Evolutionary conservation across 305 asterid genomes (phyloP), one percentile per base, ranked within the genome.

Genomic region (Andrographis paniculata): DNA sequence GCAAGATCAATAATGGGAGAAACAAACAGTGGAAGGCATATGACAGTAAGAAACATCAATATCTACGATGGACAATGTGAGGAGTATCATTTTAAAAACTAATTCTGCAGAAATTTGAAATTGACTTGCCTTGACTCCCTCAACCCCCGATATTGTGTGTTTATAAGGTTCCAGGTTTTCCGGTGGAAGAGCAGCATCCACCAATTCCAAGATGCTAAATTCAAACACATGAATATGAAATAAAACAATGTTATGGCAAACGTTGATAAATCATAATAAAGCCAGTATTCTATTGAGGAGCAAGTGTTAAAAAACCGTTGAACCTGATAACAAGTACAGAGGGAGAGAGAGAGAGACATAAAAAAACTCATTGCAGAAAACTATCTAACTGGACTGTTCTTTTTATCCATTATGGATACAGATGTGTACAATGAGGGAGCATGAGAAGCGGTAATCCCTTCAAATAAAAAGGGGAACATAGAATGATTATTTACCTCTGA

Each of bases 171-270:
- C 93, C 58, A 87, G 64, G 27, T 59, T 60, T 60, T 81, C 73
- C 13, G 84, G 60, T 15, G 86, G 93, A 63, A 91, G 65, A 55
- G 99, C 96, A 75, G 99, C 99, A 75, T 91, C 99, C 59, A 91
- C 96, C 83, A 91, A 60, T 72, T 91, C 99, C 87, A 91, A 60
- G 69, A 83, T 56, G 56, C 96, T 91, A 51, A 50, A 59, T 53
- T 20, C 53, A 43, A 33, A 59, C 41, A 65, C 35, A 51, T 19
- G 45, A 59, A 60, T 14, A 55, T 21, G 40, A 62, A 46, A 50
- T 13, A 35, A 48, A 22, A 54, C 40, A 52, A 20, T 52, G 56
- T 61, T 37, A 61, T 21, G 8, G 8, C 30, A 24, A 24, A 24
- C 30, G 30, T 24, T 24, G 30, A 8, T 24, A 4, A 24, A 8